A percentile compares a stretch with the other conserved stretches of the same genome.
Conservation (phyloP, 257 asterid genomes). For the Mitragyna speciosa region DNA sequence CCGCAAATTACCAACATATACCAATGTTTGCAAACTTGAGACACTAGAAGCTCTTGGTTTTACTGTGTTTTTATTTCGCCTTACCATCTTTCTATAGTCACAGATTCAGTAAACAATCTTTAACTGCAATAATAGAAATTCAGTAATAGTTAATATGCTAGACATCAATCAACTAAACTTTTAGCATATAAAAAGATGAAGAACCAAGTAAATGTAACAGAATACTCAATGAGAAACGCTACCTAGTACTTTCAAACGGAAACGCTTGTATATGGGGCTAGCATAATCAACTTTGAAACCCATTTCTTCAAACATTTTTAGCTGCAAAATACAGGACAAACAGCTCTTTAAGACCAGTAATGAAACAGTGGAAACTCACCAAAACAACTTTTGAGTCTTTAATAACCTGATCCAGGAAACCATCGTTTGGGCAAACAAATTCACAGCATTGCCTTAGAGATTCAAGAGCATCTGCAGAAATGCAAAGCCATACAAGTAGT, state of each 20-base stretch:
- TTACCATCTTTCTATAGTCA: too few species aligned
- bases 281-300: constrained; percentile 80
- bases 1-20: background rate
- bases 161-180: background rate
- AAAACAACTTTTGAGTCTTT: constrained; percentile 4
- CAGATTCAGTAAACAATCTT: background rate
- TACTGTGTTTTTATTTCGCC: too few species aligned
- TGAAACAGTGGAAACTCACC: constrained; percentile 11
- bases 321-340: constrained; percentile 40
- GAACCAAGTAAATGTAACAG: constrained; percentile 14
- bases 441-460: constrained; percentile 79
- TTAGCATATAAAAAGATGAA: constrained; percentile 5
- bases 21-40: background rate
- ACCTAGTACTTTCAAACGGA: constrained; percentile 84
- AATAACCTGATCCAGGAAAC: constrained; percentile 92
- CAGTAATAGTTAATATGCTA: background rate
- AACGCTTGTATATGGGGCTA: constrained; percentile 80
- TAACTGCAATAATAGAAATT: background rate
- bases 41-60: too few species aligned
- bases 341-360: constrained; percentile 10
- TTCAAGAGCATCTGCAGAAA: constrained; percentile 72
- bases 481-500: constrained; percentile 11
- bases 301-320: constrained; percentile 90
- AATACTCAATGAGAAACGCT: constrained; percentile 16
- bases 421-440: constrained; percentile 84